phyloP scores from a whole-genome alignment of 495 filamentous ascomycete species.

The Neurospora pannonica region DNA sequence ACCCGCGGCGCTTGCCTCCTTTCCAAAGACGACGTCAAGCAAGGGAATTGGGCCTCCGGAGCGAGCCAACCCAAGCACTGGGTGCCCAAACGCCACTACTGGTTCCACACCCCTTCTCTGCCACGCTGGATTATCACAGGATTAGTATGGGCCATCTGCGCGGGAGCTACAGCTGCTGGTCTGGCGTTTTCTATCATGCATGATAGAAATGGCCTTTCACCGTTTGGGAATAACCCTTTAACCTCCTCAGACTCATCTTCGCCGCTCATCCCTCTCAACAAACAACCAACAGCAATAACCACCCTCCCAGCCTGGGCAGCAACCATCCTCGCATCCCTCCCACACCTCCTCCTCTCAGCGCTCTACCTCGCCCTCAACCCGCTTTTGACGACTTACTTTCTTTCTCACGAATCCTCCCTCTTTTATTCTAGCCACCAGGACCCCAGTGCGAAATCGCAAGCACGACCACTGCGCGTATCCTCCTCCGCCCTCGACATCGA shows the following conservation, averaged over 20 bases:
- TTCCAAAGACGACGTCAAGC: constrained; percentile 29
- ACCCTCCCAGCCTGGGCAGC: background rate
- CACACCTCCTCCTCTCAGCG: constrained; percentile 30
- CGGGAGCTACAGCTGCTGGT: constrained; percentile 20
- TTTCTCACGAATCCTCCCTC: constrained; percentile 34
- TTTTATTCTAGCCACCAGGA: constrained; percentile 13
- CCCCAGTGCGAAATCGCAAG: background rate
- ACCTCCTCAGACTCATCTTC: background rate
- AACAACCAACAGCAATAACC: background rate
- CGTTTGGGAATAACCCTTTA: constrained; percentile 15
- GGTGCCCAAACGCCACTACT: constrained; percentile 29
- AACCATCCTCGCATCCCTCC: constrained; percentile 24
- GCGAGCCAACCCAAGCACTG: constrained; percentile 24
- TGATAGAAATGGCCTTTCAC: constrained; percentile 15
- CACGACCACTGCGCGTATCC: constrained; percentile 29
- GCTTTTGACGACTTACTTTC: constrained; percentile 28
- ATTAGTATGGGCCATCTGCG: constrained; percentile 19
- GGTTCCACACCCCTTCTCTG: constrained; percentile 29
- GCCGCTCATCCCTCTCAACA: background rate
- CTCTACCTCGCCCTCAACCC: constrained; percentile 34
- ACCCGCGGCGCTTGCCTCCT: constrained; percentile 30
- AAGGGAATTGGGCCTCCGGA: constrained; percentile 26
- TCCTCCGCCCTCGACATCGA: constrained; percentile 16
- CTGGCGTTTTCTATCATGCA: constrained; percentile 17
- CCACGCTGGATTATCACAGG: constrained; percentile 24